Base-by-base conservation (phyloP, 1,284 basidiomycete genomes). In the Rhodofomes roseus region DNA sequence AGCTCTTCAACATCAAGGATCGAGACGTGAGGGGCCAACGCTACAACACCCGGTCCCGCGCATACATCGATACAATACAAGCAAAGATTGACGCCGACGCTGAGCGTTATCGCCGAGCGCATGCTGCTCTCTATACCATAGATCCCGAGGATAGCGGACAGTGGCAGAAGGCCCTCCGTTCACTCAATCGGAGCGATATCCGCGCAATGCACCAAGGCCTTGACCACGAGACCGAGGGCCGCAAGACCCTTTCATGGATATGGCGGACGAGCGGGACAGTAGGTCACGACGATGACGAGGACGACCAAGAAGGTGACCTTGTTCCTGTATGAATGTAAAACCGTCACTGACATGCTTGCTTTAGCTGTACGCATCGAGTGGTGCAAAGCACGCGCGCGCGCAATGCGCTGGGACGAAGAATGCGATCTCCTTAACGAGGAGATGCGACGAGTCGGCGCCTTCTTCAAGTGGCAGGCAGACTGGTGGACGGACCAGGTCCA, bases 321-420 rank as follows among this genome's bases (percentile, higher is more conserved):
- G 31, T 34, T 34, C 31, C 5, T 34, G 31, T 34, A n/a, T 34
- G 5, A 34, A 34, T 34, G 31, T 18, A 20, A 4, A 22, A 20
- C 18, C 4, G 4, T 12, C 12, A 4, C 31, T 40, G 18, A 36
- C 5, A 7, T 53, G 8, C 2, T 51, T 14, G 31, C 5, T 14
- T 5, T 31, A 62, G 57, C 57, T 14, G 34, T 62, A 27, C 60
- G 54, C 14, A 44, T 56, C 6, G 60, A 62, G 37, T 62, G 60
- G 60, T 58, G 57, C 41, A 56, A 62, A 23, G 44, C 58, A 18
- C 61, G 61, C 14, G 61, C 59, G 2, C 65, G 71, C 0, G 70
- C 70, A 0, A 62, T 68, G 16, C 67, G 71, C 0, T 77, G 71
- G 71, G 63, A 66, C 18, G 74, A 77, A 58, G 74, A 77, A 60